Base-by-base conservation (phyloP, 371 early-diverging fungal species). In the Mortierella sp. region DNA sequence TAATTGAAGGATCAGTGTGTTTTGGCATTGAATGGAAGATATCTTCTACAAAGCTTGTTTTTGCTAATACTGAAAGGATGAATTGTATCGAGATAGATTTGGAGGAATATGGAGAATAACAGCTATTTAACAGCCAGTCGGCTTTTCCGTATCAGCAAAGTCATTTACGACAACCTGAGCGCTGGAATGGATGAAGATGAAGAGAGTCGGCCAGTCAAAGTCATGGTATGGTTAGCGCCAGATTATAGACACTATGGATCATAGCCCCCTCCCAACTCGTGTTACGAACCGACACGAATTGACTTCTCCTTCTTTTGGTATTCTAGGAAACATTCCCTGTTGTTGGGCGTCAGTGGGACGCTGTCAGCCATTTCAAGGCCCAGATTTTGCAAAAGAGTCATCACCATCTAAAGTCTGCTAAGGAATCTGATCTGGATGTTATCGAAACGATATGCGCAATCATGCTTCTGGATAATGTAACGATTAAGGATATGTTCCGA, bases 261-360 rank as follows among this genome's bases (percentile, higher is more conserved):
- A 16, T 32, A 22, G 6, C 57, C 28, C 18, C 5, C 54, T 9
- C n/a, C 18, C 9, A 11, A 14, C 57, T 16, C 28, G 2, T 26
- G 10, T 26, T 16, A 49, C n/a, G 49, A 49, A 49, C 49, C 18
- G 37, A 60, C 11, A 10, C 54, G 54, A 26, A 9, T 26, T 60
- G 60, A 26, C 40, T 11, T 40, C n/a, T n/a, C n/a, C n/a, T 62
- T 62, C 43, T n/a, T 18, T 62, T 43, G n/a, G 45, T 32, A 45
- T 18, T 39, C 22, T 77, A 94, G 90, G 77, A 83, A 22, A 90
- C 91, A 9, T 96, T 95, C 71, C 95, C 95, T 0, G 93, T 96
- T 1, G 90, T 95, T 24, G 93, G 93, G 68, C 86, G 94, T 14
- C 96, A 95, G 79, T 96, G 96, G 96, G 94, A 95, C 77, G 93